phyloP scores from a whole-genome alignment of 768 basidiomycete genomes.

The Sarcodon sp. region DNA sequence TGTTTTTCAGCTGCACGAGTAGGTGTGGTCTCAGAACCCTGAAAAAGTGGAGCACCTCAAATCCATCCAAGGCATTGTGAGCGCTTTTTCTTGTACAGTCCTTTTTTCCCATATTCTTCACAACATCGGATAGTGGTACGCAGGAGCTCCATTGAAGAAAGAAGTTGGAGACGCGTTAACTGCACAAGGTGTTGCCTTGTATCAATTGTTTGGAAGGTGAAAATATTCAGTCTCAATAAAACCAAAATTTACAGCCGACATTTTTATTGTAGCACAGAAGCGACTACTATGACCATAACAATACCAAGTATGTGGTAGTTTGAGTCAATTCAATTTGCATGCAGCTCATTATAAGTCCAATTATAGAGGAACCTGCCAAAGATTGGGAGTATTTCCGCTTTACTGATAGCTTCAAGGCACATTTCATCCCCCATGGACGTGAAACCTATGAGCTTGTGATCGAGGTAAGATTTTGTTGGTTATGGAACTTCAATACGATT shows the following conservation, averaged over 20 bases:
- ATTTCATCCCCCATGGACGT: constrained; percentile 6
- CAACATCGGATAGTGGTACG: neutral
- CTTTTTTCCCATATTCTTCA: neutral
- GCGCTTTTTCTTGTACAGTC: neutral
- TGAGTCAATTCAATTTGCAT: neutral
- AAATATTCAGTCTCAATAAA: no score
- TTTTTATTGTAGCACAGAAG: constrained; percentile 2
- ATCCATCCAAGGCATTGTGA: constrained; percentile 7
- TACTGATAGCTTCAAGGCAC: neutral
- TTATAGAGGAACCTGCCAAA: constrained; percentile 1
- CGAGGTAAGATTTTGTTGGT: constrained; percentile 1
- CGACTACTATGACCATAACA: neutral
- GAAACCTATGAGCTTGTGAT: constrained; percentile 7
- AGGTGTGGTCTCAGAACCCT: constrained; percentile 9
- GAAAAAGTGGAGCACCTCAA: constrained; percentile 7
- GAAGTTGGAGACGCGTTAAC: constrained; percentile 6
- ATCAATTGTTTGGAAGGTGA: neutral
- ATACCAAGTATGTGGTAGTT: constrained; percentile 6
- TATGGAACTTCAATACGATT: neutral
- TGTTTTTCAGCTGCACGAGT: no score
- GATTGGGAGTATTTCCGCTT: constrained; percentile 4
- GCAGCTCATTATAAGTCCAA: neutral
- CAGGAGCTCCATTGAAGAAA: constrained; percentile 8
- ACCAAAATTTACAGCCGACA: neutral
- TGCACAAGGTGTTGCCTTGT: constrained; percentile 3